A percentile compares a stretch with the other conserved stretches of the same genome.
phyloP scores from a whole-genome alignment of 306 rosid genomes.

The Castanea crenata region DNA sequence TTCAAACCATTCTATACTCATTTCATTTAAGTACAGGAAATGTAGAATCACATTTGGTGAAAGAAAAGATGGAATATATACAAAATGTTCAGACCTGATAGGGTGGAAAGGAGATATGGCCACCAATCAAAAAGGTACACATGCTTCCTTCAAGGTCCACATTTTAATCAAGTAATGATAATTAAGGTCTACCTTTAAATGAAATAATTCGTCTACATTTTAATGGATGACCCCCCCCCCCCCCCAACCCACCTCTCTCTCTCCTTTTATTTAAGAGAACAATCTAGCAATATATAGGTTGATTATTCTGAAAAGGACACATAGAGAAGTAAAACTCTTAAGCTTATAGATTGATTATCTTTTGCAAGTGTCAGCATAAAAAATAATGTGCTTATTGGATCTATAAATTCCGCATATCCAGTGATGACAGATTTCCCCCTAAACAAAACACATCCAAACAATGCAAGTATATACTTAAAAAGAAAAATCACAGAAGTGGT shows the following conservation, averaged over 20 bases:
- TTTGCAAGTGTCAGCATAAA: background rate
- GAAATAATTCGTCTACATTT: no score
- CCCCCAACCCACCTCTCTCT: no score
- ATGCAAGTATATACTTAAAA: slow-evolving; percentile 7
- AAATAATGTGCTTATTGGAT: background rate
- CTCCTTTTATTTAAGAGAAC: background rate
- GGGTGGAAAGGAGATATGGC: background rate
- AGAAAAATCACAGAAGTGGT: slow-evolving; percentile 8
- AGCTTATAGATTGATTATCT: background rate
- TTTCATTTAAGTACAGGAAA: background rate
- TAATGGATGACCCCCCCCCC: no score
- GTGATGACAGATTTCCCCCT: background rate
- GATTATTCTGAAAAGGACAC: background rate
- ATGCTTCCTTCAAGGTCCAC: background rate
- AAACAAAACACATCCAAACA: background rate
- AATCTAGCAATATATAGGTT: background rate
- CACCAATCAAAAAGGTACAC: background rate
- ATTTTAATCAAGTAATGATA: no score
- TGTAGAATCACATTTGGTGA: background rate
- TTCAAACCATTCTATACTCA: background rate
- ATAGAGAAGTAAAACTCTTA: background rate
- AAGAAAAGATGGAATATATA: background rate
- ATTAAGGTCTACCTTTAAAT: no score
- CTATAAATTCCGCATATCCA: background rate
- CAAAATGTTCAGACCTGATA: background rate